phyloP scores from a whole-genome alignment of 2,329 filamentous ascomycete species.

The Simplicillium aogashimaense region DNA sequence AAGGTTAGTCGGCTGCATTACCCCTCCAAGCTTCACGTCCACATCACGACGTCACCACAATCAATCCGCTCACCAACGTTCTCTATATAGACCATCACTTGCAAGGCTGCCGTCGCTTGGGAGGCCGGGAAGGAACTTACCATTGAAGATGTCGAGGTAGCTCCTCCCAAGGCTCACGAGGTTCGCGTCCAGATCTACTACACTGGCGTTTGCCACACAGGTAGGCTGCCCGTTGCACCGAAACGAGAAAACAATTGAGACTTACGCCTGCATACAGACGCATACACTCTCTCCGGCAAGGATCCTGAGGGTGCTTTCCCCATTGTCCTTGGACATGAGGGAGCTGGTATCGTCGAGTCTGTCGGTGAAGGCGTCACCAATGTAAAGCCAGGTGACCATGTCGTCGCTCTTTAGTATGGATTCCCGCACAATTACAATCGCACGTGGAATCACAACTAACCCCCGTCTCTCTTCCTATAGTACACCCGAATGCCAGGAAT shows the following conservation, averaged over 20 bases:
- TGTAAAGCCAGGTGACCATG: constrained; percentile 88
- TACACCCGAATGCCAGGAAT: constrained; percentile 93
- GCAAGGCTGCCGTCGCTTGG: constrained; percentile 97
- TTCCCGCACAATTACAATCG: constrained; percentile 8
- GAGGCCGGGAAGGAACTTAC: constrained; percentile 83
- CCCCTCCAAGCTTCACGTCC: no score
- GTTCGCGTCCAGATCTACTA: constrained; percentile 96
- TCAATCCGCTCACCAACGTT: no score
- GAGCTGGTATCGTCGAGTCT: constrained; percentile 85
- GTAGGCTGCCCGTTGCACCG: constrained; percentile 31
- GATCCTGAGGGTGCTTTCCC: constrained; percentile 94
- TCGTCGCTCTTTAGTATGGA: constrained; percentile 73
- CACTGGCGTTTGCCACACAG: constrained; percentile 97
- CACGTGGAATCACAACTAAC: constrained; percentile 4
- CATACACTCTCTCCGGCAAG: constrained; percentile 91
- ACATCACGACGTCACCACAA: no score
- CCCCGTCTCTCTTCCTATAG: constrained; percentile 32
- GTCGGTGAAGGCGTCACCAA: constrained; percentile 91
- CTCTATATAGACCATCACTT: constrained; percentile 68
- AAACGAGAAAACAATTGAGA: not conserved
- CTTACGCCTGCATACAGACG: constrained; percentile 42
- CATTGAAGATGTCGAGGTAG: constrained; percentile 89
- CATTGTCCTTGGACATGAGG: constrained; percentile 81
- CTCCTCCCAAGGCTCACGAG: constrained; percentile 80
- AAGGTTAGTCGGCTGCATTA: no score